Evolutionary conservation across 140 eudicot genomes (phyloP).

Genomic region (Anethum foeniculum): DNA sequence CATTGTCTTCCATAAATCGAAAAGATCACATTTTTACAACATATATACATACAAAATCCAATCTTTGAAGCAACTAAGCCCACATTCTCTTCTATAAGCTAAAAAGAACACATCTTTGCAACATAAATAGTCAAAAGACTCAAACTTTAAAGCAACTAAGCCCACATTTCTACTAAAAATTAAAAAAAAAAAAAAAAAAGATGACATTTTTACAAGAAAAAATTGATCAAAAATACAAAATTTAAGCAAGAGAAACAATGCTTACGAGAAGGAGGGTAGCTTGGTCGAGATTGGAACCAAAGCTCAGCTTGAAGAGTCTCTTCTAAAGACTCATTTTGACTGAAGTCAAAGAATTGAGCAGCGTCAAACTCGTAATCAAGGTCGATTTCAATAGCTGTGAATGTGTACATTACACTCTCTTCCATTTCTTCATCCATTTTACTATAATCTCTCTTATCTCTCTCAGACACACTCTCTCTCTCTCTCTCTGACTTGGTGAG

Average conservation of each 20-base stretch:
- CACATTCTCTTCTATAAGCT: neutral
- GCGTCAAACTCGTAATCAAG: constrained; percentile 95
- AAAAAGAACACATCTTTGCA: neutral
- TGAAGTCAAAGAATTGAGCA: constrained; percentile 51
- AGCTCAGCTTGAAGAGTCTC: constrained; percentile 61
- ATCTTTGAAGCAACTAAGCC: neutral
- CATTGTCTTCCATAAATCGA: neutral
- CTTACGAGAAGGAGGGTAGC: constrained; percentile 57
- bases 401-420: constrained; percentile 32
- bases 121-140: too few relatives aligned
- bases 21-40: neutral
- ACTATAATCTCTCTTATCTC: too few relatives aligned
- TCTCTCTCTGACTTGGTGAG: neutral
- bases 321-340: constrained; percentile 26
- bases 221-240: neutral
- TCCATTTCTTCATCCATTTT: constrained; percentile 53
- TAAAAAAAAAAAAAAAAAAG: too few relatives aligned
- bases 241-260: neutral
- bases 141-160: neutral
- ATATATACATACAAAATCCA: neutral
- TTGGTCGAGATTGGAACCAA: constrained; percentile 57
- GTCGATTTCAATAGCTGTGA: constrained; percentile 68
- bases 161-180: neutral
- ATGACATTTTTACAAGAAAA: neutral
- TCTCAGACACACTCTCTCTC: neutral